These are phyloP conservation scores for Sodiomyces alkalinus DNA, from an alignment of 2,329 filamentous ascomycete species.

Conservation along the genomic window DNA sequence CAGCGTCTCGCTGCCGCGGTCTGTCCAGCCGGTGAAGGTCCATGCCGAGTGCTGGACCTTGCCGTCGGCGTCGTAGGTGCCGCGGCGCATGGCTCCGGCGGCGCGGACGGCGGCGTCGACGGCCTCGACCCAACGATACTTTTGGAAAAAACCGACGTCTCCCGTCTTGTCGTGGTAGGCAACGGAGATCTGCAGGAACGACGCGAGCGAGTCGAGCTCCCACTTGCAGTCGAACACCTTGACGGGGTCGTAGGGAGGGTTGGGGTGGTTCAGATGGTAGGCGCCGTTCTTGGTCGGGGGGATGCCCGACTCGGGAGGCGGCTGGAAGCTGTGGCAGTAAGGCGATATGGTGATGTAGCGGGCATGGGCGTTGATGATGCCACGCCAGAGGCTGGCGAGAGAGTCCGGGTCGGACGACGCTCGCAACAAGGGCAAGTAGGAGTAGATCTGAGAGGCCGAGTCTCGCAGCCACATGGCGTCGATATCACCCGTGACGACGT, in stretches of 20 bases:
- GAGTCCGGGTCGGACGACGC: conserved; percentile 37
- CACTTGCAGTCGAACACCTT: conserved; percentile 80
- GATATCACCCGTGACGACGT: conserved; percentile 74
- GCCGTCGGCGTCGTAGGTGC: conserved; percentile 54
- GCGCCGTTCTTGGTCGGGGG: conserved; percentile 40
- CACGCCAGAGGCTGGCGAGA: conserved; percentile 52
- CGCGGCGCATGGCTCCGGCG: conserved; percentile 52
- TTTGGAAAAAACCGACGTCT: conserved; percentile 55
- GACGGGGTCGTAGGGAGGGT: conserved; percentile 49
- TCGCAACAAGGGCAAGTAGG: conserved; percentile 46
- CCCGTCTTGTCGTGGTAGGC: conserved; percentile 60
- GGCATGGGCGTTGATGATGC: conserved; percentile 57
- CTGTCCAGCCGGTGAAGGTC: conserved; percentile 61
- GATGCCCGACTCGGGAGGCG: conserved; percentile 60
- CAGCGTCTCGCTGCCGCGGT: conserved; percentile 66
- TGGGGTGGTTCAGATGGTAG: conserved; percentile 39
- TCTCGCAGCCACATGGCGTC: conserved; percentile 83
- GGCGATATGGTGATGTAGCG: conserved; percentile 54
- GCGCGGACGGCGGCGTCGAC: conserved; percentile 54
- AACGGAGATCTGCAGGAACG: conserved; percentile 67
- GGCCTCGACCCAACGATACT: conserved; percentile 56
- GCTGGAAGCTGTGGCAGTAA: conserved; percentile 86
- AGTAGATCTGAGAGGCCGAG: conserved; percentile 60
- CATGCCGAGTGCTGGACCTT: conserved; percentile 48
- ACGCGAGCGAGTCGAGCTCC: conserved; percentile 75